Conservation (phyloP, 768 basidiomycete species). For the Glaciozyma antarctica region DNA sequence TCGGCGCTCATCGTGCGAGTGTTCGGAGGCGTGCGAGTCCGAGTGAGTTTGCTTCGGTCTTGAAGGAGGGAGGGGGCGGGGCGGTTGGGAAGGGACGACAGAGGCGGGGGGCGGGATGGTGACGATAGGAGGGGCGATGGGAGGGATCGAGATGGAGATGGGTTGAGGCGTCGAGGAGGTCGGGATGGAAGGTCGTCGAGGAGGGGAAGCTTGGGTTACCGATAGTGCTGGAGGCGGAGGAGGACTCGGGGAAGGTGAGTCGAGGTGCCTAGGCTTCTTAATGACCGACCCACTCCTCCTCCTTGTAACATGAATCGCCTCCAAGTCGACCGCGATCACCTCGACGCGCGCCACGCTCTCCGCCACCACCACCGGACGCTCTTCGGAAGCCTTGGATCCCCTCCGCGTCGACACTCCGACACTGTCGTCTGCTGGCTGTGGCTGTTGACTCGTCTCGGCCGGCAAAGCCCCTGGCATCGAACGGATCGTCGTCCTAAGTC, state of each 20-base stretch:
- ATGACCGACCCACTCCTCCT: not conserved
- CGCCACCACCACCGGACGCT: too few species aligned
- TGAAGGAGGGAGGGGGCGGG: not conserved
- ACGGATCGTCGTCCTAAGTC: too few species aligned
- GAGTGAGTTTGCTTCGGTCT: not conserved
- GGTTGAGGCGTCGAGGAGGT: not conserved
- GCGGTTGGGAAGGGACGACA: not conserved
- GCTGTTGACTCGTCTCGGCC: too few species aligned
- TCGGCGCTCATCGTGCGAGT: slow-evolving; percentile 5
- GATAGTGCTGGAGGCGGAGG: not conserved
- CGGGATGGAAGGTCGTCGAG: not conserved
- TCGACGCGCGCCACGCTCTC: too few species aligned
- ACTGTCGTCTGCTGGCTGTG: too few species aligned
- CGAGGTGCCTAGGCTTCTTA: not conserved
- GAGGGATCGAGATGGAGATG: not conserved
- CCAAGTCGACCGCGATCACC: not conserved
- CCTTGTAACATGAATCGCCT: not conserved
- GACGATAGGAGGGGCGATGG: not conserved
- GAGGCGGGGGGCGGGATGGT: not conserved
- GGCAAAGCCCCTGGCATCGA: too few species aligned
- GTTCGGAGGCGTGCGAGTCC: not conserved
- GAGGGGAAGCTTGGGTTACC: not conserved
- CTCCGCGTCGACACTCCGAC: too few species aligned
- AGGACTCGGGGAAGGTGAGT: not conserved
- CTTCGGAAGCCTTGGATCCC: too few species aligned